Base-by-base conservation (phyloP, 352 stramenopile genomes). In the Nothophytophthora sp. region DNA sequence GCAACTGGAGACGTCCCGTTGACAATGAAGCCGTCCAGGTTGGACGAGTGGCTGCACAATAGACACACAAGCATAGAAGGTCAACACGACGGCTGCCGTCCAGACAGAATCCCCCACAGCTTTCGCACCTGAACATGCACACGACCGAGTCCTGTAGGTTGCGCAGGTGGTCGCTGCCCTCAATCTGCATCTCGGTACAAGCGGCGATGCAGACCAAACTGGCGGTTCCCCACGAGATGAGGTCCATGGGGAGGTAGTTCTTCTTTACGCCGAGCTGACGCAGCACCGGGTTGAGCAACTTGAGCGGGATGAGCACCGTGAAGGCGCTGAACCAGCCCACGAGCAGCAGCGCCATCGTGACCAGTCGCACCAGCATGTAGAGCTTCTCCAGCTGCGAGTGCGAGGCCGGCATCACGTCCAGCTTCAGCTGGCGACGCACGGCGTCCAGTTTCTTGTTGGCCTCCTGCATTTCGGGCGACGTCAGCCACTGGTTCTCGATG, bases 11-110 rank as follows among this genome's bases (percentile, higher is more conserved):
- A 91, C 19, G 66, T 70, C 13, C 50, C 70, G 38, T 91, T 91
- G n/a, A 92, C 78, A 47, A 94, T 86, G 45, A 94, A 88, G 6
- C 79, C 81, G 44, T 94, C 84, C 7, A 91, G 61, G 58, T 94
- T 94, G 25, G 84, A 94, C 25, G 78, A 83, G 56, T 94, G 84
- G 59, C 84, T 75, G 34, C 23, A 13, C 12, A 34, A 18, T 24
- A 16, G n/a, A 48, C 30, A 28, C 12, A 13, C 5, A 54, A 20
- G 18, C 36, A 33, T 25, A n/a, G 10, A 12, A 59, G 30, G 29
- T 13, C 23, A 58, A 25, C n/a, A 3, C 11, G 18, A 24, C 5
- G 6, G 49, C 15, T 24, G 11, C 27, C 8, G 10, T 22, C 27
- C 18, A 16, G n/a, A 24, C 34, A 24, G n/a, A 25, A 32, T 2